phyloP scores from a whole-genome alignment of 495 filamentous ascomycete genomes.

The Tuber borchii region DNA sequence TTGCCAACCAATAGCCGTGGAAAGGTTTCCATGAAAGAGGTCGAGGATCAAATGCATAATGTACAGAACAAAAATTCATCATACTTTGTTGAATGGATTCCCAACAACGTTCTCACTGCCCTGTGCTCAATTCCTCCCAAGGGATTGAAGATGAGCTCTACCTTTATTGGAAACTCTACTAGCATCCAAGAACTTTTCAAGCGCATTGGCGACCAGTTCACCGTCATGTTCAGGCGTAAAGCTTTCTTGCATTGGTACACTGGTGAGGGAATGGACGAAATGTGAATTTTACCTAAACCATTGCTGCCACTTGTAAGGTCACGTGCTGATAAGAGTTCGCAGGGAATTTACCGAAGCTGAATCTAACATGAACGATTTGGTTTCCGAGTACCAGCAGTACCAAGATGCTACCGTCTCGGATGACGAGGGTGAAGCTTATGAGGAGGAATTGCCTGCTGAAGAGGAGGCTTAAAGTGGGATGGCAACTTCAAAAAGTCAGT shows the following conservation, averaged over 20 bases:
- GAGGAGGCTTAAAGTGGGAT: slow-evolving; percentile 45
- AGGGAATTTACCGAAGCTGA: slow-evolving; percentile 98
- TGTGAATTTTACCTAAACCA: slow-evolving; percentile 46
- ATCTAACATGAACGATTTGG: slow-evolving; percentile 99
- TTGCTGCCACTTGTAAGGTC: not conserved
- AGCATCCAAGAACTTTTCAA: slow-evolving; percentile 99
- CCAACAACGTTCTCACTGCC: slow-evolving; percentile 99
- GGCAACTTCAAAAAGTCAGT: not conserved
- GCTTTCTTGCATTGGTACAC: slow-evolving; percentile 99
- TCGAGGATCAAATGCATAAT: slow-evolving; percentile 99
- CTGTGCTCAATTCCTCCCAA: slow-evolving; percentile 98
- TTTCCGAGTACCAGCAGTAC: slow-evolving; percentile 99
- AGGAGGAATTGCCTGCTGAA: slow-evolving; percentile 55
- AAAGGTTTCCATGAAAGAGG: slow-evolving; percentile 99
- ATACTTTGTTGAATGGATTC: slow-evolving; percentile 99
- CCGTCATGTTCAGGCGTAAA: slow-evolving; percentile 99
- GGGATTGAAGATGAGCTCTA: slow-evolving; percentile 98
- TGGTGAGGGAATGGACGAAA: slow-evolving; percentile 99
- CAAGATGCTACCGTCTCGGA: slow-evolving; percentile 88
- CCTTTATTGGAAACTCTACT: slow-evolving; percentile 98
- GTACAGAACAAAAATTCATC: slow-evolving; percentile 99
- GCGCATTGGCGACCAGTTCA: slow-evolving; percentile 99
- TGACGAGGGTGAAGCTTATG: slow-evolving; percentile 57
- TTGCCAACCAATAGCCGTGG: slow-evolving; percentile 64
- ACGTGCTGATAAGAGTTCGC: slow-evolving; percentile 14